Evolutionary conservation across 1,284 basidiomycete genomes (phyloP), one percentile per base, ranked within the genome.

Genomic region (Naganishia cerealis): DNA sequence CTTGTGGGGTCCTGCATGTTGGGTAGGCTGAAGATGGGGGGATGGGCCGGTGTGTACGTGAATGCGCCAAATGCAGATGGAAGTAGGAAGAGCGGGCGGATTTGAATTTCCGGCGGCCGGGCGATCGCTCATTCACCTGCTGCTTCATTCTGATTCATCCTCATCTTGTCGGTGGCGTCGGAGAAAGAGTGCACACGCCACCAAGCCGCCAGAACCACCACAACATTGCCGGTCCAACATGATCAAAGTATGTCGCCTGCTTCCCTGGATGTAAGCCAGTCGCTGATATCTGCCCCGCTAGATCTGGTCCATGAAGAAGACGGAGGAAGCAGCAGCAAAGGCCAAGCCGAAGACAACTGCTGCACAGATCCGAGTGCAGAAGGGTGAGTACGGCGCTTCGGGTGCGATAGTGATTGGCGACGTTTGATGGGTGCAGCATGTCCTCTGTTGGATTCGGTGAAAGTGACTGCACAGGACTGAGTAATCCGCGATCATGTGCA

Each of bases 251-350:
- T 68, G 80, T 73, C 39, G n/a, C n/a, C 68, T 16, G 26, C 61
- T 50, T 43, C 21, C 40, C 18, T 48, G 16, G 40, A 42, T 8
- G 40, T 18, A 18, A 46, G 18, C 43, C 1, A 7, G 38, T 3
- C 3, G 7, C 15, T 54, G 52, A 46, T 18, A 9, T 18, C 33
- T 15, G 12, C 6, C 21, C 8, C 13, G 55, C 13, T 61, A 97
- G 94, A 95, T 97, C 77, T 96, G 94, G 90, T 91, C 88, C 74
- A 90, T 97, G 88, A 96, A 96, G 87, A 95, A 96, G 88, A 76
- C 81, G 63, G 91, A 94, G 83, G 91, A 94, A 78, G 91, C 91
- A 67, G 91, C 91, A 65, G 88, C 89, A 18, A 95, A 93, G 88
- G 94, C 88, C 87, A 92, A 90, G 84, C 93, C 94, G 56, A 97